Conservation (phyloP, 1,139 yeast species). For the Candida sp. region DNA sequence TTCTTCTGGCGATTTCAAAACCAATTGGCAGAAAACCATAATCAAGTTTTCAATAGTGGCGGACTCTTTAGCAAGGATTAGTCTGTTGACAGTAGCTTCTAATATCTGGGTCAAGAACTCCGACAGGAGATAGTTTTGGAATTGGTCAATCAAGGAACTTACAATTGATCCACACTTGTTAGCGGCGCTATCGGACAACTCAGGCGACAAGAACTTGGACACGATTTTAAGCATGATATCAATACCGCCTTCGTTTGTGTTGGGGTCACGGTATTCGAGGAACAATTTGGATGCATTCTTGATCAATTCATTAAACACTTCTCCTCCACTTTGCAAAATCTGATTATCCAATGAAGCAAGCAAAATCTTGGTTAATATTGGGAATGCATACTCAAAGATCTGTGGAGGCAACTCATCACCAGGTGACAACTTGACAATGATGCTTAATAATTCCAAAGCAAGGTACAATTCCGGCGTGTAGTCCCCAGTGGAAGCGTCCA, state of each 20-base stretch:
- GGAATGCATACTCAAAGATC: constrained; percentile 55
- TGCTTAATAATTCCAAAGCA: constrained; percentile 67
- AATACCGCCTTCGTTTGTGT: constrained; percentile 50
- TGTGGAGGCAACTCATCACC: constrained; percentile 45
- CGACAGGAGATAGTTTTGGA: constrained; percentile 51
- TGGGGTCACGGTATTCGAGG: constrained; percentile 38
- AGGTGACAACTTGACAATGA: constrained; percentile 51
- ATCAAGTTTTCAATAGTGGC: constrained; percentile 78
- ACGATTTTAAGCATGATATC: constrained; percentile 62
- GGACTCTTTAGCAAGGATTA: constrained; percentile 67
- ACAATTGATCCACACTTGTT: constrained; percentile 74
- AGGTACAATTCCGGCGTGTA: constrained; percentile 67
- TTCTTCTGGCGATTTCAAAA: constrained; percentile 60
- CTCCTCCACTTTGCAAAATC: constrained; percentile 78
- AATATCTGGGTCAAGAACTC: constrained; percentile 63
- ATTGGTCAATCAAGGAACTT: constrained; percentile 65
- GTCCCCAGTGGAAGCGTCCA: constrained; percentile 31
- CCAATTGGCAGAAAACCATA: constrained; percentile 76
- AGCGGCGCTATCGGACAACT: constrained; percentile 80
- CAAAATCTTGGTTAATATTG: constrained; percentile 55
- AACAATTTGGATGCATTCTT: constrained; percentile 54
- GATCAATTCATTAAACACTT: constrained; percentile 68
- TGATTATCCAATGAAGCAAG: constrained; percentile 73
- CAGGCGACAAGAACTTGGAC: constrained; percentile 73
- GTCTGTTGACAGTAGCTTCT: constrained; percentile 72